Base-by-base conservation (phyloP, 345 rosid genomes). In the Arabis alpina region DNA sequence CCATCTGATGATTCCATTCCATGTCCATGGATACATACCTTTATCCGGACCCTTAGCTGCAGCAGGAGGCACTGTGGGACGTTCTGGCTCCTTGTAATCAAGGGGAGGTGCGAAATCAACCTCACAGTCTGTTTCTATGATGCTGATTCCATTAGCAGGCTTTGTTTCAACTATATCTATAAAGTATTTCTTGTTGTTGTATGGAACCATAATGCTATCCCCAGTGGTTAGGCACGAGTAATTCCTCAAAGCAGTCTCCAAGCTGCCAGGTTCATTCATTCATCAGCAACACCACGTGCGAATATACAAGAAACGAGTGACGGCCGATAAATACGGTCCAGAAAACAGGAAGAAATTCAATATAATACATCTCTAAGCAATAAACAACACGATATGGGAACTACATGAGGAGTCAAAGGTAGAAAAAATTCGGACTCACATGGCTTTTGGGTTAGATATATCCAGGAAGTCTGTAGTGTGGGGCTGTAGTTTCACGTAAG, bases 51-150 rank as follows among this genome's bases (percentile, higher is more conserved):
- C 84, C 85, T 81, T 92, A 68, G 83, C 75, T 19, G 74, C 72
- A 63, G 82, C 56, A 80, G 74, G 77, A 19, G 23, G 23, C 19
- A 81, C 67, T 52, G 67, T 68, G 8, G 91, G 88, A 77, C 77
- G 93, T 79, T 84, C 97, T 63, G 99, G 99, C 71, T 94, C 99
- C 73, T 87, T 89, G 87, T 89, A 94, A 80, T 94, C 99, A 64
- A 94, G 79, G 13, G 99, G 99, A 82, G 98, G 93, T 44, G 99
- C 99, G 68, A 92, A 94, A 79, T 94, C 99, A 70, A 94, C 99
- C 80, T 94, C 99, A 73, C 99, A 94, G 77, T 94, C 99, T n/a
- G 99, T 94, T 89, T 94, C 99, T 65, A 94, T 94, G 80, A 94
- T 91, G 78, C 82, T 94, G 68, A 89, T 94, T 67, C 96, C 99